These are phyloP conservation scores for Cytospora piceae DNA, from an alignment of 2,329 filamentous ascomycete species.

Conservation along the genomic window DNA sequence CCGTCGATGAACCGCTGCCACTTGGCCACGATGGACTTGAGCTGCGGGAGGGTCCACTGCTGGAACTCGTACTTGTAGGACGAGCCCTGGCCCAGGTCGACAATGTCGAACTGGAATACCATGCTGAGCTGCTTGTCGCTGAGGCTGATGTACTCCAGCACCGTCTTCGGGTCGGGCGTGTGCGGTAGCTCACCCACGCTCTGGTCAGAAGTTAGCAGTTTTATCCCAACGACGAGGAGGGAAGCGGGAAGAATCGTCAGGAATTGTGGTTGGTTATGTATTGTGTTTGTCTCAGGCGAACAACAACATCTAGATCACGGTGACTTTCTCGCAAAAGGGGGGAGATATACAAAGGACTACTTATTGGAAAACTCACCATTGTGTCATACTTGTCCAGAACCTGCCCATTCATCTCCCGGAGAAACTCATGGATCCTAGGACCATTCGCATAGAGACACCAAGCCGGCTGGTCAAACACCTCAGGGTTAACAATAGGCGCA, in stretches of 20 bases:
- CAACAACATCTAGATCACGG: neutral
- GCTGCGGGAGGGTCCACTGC: conserved; percentile 50
- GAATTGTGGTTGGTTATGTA: neutral
- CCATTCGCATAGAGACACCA: conserved; percentile 67
- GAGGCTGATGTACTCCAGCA: conserved; percentile 63
- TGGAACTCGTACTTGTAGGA: conserved; percentile 57
- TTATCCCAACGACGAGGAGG: neutral
- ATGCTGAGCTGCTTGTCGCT: conserved; percentile 66
- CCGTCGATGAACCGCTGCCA: conserved; percentile 57
- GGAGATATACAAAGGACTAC: neutral
- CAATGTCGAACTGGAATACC: conserved; percentile 71
- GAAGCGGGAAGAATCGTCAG: neutral
- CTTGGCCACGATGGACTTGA: conserved; percentile 52
- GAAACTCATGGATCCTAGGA: conserved; percentile 69
- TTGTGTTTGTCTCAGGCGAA: neutral
- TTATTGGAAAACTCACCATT: conserved; percentile 49
- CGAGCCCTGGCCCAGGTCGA: conserved; percentile 61
- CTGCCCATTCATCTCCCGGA: conserved; percentile 65
- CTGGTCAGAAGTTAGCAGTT: neutral
- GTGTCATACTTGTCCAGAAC: conserved; percentile 64
- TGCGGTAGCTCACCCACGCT: conserved; percentile 72
- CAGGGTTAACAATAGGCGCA: conserved; percentile 56
- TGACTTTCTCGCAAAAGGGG: neutral
- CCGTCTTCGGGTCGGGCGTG: conserved; percentile 60
- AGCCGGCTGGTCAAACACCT: conserved; percentile 55